These are phyloP conservation scores for Pichia rugopelliculosa DNA, from an alignment of 805 yeast genomes.

Conservation along the genomic window DNA sequence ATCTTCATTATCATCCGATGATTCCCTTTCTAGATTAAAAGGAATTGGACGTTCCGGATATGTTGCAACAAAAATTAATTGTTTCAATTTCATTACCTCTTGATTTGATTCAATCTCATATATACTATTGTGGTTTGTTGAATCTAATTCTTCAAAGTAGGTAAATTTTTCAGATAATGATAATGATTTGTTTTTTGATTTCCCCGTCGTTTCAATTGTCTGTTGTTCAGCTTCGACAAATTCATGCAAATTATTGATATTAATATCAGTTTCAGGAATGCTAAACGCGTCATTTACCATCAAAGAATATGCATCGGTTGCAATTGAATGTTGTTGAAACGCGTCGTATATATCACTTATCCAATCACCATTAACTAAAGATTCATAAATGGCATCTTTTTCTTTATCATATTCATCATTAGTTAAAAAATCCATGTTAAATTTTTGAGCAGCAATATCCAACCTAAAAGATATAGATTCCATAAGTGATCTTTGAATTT, in stretches of 20 bases:
- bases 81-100: not conserved
- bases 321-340: not conserved
- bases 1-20: conserved; percentile 33
- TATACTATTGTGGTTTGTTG: not conserved
- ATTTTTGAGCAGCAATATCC: conserved; percentile 15
- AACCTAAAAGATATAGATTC: conserved; percentile 13
- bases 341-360: conserved; percentile 3
- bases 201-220: conserved; percentile 3
- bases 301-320: conserved; percentile 2
- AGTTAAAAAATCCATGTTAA: conserved; percentile 10
- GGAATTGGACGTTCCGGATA: conserved; percentile 63
- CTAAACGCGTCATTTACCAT: not conserved
- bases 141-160: not conserved
- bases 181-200: not conserved
- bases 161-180: not conserved
- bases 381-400: conserved; percentile 8
- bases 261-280: not conserved
- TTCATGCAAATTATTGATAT: conserved; percentile 15
- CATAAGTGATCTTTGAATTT: conserved; percentile 4
- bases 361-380: not conserved
- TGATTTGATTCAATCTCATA: not conserved
- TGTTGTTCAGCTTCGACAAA: conserved; percentile 13
- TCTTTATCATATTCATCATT: conserved; percentile 12
- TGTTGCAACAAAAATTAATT: conserved; percentile 32
- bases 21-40: conserved; percentile 16